A percentile compares a stretch with the other conserved stretches of the same genome.
Evolutionary conservation across 331 rosid species (phyloP).

Genomic region (Rhamnella rubrinervis): DNA sequence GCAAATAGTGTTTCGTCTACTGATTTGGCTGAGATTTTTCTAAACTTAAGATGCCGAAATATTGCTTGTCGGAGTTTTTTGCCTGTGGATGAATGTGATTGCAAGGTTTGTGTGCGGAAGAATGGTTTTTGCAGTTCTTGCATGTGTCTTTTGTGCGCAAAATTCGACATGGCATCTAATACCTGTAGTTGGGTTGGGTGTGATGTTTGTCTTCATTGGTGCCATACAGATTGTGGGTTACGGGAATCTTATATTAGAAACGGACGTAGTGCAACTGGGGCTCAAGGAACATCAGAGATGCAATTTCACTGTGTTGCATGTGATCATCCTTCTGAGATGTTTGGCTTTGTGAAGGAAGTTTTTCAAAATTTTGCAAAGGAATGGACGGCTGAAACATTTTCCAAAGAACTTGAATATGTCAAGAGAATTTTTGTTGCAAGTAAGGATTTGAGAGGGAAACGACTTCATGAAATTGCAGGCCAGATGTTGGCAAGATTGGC

Average conservation of each 20-base stretch:
- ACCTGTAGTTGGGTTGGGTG: conserved; percentile 99
- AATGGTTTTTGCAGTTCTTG: conserved; percentile 93
- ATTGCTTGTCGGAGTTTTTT: conserved; percentile 59
- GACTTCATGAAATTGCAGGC: conserved; percentile 68
- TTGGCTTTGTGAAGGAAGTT: conserved; percentile 97
- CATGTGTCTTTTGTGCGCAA: conserved; percentile 93
- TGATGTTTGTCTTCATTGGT: conserved; percentile 98
- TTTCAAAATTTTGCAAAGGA: conserved; percentile 82
- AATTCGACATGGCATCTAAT: conserved; percentile 88
- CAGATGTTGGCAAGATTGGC: conserved; percentile 65
- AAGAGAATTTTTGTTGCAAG: conserved; percentile 84
- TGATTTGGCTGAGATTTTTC: conserved; percentile 82
- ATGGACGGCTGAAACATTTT: conserved; percentile 75
- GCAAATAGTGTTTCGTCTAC: conserved; percentile 49
- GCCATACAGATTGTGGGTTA: conserved; percentile 88
- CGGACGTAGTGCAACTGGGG: conserved; percentile 67
- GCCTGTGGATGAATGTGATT: conserved; percentile 98
- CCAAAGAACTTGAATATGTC: conserved; percentile 87
- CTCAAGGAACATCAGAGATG: conserved; percentile 79
- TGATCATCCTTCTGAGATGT: conserved; percentile 97
- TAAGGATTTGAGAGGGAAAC: conserved; percentile 87
- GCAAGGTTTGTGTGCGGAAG: conserved; percentile 83
- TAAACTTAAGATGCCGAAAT: conserved; percentile 74
- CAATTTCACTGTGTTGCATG: conserved; percentile 97
- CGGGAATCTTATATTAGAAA: conserved; percentile 84